These are phyloP conservation scores for Phaseolus coccineus DNA, from an alignment of 331 rosid genomes.

Conservation along the genomic window DNA sequence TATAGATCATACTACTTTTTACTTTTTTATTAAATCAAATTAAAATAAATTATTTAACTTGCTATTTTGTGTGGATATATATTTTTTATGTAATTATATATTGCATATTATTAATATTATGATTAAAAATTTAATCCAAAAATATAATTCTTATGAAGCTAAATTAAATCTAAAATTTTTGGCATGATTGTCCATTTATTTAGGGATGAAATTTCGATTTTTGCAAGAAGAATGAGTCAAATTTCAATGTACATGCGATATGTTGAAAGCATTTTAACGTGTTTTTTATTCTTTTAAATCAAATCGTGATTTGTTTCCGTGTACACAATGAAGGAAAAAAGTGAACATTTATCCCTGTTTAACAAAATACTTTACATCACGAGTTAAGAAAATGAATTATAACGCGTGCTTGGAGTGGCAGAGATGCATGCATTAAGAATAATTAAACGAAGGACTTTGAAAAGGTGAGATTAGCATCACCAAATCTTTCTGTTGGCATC, in stretches of 20 bases:
- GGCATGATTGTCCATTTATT: neutral
- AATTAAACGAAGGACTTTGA: constrained; percentile 4
- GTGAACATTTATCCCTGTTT: neutral
- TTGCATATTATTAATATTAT: too few relatives aligned
- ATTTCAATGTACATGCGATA: neutral
- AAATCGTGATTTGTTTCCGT: neutral
- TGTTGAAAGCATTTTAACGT: neutral
- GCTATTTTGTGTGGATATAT: too few relatives aligned
- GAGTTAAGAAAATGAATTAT: neutral
- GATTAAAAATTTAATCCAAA: too few relatives aligned
- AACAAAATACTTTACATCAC: neutral
- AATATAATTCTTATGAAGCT: too few relatives aligned
- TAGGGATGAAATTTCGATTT: too few relatives aligned
- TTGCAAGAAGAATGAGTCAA: neutral
- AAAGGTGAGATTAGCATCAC: constrained; percentile 12
- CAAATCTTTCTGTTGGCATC: constrained; percentile 32
- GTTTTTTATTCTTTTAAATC: neutral
- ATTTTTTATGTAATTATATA: too few relatives aligned
- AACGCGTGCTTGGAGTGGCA: neutral
- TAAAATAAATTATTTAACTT: too few relatives aligned
- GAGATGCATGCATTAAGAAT: constrained; percentile 14
- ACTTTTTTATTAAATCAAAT: too few relatives aligned
- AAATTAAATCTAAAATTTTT: neutral
- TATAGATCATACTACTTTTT: too few relatives aligned
- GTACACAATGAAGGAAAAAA: neutral